Base-by-base conservation (phyloP, 208 protist species). In the Crithidia brevicula region DNA sequence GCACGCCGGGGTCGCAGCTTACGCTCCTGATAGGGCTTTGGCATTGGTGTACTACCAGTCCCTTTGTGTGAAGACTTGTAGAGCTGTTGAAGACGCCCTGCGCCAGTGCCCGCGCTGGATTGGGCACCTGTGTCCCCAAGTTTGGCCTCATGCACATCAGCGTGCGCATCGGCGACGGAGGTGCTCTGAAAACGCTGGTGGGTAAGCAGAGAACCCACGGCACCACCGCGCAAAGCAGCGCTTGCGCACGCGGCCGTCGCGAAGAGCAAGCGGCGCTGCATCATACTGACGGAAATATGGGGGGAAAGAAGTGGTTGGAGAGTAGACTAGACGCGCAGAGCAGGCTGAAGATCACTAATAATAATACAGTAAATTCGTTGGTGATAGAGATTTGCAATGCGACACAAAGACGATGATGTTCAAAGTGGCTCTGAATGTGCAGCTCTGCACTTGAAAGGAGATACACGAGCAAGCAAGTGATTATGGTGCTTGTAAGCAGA, bases 61-160 rank as follows among this genome's bases (percentile, higher is more conserved):
- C 86, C 86, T 25, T 83, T 85, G 74, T 94, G 91, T 2, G 81
- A 70, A 1, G 91, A 93, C 62, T 93, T 92, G 79, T 96, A 96
- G 11, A 83, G 75, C 40, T 81, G 73, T 18, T 78, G 74, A 20
- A 82, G 38, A 10, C 72, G 71, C 7, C 45, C n/a, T 3, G 67
- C 1, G 20, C 57, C 64, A 61, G 25, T 34, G 40, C 57, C 40
- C 7, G 66, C n/a, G 57, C 56, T 15, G 45, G 49, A 13, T 4
- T 25, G 20, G 16, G 53, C 42, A 4, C 23, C 13, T 4, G 38
- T 34, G 23, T 31, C 25, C 1, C 4, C 40, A 18, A 16, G 31
- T 13, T 47, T 36, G 9, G 36, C 28, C 3, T 13, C 28, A 15
- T 27, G 27, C 5, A 36, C 18, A 11, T 13, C 38, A 7, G 15